Percentiles rank a stretch among this genome's conserved stretches.
Conservation (phyloP, 345 rosid genomes). For the Mercurialis annua region DNA sequence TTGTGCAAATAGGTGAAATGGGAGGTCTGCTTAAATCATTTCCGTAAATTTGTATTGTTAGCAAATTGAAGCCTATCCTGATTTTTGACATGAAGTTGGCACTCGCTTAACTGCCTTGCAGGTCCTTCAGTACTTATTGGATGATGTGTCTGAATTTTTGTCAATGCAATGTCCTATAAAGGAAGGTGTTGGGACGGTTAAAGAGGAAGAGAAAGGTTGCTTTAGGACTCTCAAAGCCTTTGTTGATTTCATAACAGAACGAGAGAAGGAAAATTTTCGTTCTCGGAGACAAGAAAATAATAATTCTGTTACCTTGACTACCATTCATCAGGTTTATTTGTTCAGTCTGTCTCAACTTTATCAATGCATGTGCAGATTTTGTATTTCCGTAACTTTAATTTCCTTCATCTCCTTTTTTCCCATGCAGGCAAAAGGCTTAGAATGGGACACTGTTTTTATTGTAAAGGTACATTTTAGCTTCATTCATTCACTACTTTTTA, state of each 20-base stretch:
- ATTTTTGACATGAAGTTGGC: background rate
- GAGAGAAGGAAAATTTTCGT: constrained; percentile 72
- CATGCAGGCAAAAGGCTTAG: constrained; percentile 94
- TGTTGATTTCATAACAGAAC: constrained; percentile 53
- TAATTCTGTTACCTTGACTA: constrained; percentile 84
- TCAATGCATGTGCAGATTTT: constrained; percentile 1
- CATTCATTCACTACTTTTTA: constrained; percentile 8
- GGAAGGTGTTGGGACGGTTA: constrained; percentile 32
- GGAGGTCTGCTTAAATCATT: background rate
- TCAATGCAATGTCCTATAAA: constrained; percentile 39
- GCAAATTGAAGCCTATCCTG: background rate
- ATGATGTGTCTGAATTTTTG: constrained; percentile 75
- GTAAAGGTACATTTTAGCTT: constrained; percentile 64
- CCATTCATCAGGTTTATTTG: constrained; percentile 84
- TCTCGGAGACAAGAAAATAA: constrained; percentile 66
- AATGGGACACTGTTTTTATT: constrained; percentile 92
- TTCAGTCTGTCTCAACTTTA: background rate
- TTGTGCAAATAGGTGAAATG: background rate
- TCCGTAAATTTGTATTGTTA: background rate
- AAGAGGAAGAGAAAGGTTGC: constrained; percentile 57
- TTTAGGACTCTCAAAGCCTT: constrained; percentile 47
- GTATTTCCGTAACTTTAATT: constrained; percentile 5
- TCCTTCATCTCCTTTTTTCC: constrained; percentile 17
- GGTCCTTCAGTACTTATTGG: constrained; percentile 88
- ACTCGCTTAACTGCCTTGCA: constrained; percentile 35